phyloP scores from a whole-genome alignment of 2,329 filamentous ascomycete genomes.

The Xylariaceae sp. region DNA sequence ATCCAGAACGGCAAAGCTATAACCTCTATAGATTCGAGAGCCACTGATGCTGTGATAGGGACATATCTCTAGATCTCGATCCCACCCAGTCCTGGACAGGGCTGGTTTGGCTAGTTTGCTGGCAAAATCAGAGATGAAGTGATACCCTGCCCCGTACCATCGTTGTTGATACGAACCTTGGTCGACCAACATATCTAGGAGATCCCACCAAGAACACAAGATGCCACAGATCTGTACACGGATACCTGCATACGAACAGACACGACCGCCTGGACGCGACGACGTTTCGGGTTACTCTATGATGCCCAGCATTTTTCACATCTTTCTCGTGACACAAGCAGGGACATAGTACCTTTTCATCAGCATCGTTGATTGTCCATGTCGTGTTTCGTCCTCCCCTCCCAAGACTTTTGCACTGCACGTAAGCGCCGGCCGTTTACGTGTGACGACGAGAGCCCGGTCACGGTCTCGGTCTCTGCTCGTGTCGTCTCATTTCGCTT shows the following conservation, averaged over 20 bases:
- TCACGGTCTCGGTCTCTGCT: neutral
- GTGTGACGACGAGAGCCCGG: neutral
- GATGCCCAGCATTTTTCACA: neutral
- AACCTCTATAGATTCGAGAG: neutral
- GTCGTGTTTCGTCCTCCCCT: conserved; percentile 3
- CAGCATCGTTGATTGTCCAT: neutral
- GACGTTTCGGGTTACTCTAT: neutral
- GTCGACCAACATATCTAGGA: neutral
- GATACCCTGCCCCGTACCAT: neutral
- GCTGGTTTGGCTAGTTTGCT: neutral
- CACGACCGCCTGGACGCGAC: neutral
- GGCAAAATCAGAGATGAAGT: neutral
- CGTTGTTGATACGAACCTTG: neutral
- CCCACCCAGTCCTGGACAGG: neutral
- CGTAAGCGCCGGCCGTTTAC: neutral
- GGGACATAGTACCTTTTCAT: neutral
- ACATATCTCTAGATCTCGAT: neutral
- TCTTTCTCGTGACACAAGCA: no score
- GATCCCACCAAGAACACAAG: neutral
- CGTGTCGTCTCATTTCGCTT: neutral
- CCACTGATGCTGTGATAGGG: neutral
- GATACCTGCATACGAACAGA: neutral
- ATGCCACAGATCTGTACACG: neutral
- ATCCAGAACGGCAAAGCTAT: neutral
- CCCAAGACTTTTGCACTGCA: neutral